These are phyloP conservation scores for Amphibolis antarctica DNA, from an alignment of 106 monocot genomes.

Conservation along the genomic window DNA sequence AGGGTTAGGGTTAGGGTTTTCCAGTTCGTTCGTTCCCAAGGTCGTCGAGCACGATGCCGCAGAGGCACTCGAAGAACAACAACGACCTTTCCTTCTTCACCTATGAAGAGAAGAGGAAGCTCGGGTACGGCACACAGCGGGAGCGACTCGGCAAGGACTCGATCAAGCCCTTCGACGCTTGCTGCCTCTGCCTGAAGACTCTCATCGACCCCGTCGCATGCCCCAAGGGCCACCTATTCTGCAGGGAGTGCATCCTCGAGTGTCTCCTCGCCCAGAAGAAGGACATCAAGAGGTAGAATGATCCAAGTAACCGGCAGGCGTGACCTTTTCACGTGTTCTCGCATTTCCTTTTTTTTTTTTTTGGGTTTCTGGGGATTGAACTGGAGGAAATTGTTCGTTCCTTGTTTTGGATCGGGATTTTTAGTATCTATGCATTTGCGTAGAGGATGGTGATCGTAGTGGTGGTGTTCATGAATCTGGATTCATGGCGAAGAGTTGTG, in stretches of 20 bases:
- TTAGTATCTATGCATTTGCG: no score
- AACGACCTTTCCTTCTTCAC: slow-evolving; percentile 98
- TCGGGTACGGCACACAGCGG: slow-evolving; percentile 88
- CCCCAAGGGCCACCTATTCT: slow-evolving; percentile 83
- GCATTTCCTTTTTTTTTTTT: not conserved
- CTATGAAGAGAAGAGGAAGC: slow-evolving; percentile 90
- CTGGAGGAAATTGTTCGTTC: not conserved
- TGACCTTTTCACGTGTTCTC: no score
- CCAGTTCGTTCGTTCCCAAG: no score
- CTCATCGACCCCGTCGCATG: slow-evolving; percentile 75
- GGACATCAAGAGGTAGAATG: slow-evolving; percentile 76
- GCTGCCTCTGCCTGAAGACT: slow-evolving; percentile 81
- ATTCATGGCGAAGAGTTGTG: no score
- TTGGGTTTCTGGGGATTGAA: not conserved
- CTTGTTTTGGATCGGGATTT: not conserved
- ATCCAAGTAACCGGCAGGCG: no score
- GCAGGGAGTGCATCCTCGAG: slow-evolving; percentile 95
- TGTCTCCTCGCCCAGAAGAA: slow-evolving; percentile 93
- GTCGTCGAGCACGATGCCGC: slow-evolving; percentile 54
- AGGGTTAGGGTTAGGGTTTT: slow-evolving; percentile 14
- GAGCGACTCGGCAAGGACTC: slow-evolving; percentile 91
- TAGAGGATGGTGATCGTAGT: no score
- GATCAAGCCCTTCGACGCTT: slow-evolving; percentile 91
- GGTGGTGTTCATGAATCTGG: no score
- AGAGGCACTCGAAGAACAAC: slow-evolving; percentile 99